Evolutionary conservation across 306 rosid genomes (phyloP).

Genomic region (Medicago truncatula): MtrunA17r5.0-ANR NC_053043.1:12053001-12053500

Average conservation of each 20-base stretch:
- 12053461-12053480: slow-evolving; percentile 21
- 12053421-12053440: slow-evolving; percentile 8
- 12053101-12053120: slow-evolving; percentile 11
- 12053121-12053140: slow-evolving; percentile 9
- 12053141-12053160: not conserved
- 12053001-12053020: slow-evolving; percentile 19
- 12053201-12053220: no score
- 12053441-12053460: not conserved
- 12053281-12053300: no score
- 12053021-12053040: slow-evolving; percentile 16
- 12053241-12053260: no score
- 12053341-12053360: no score
- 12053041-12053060: slow-evolving; percentile 15
- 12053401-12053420: no score
- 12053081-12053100: slow-evolving; percentile 4
- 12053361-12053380: no score
- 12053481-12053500: slow-evolving; percentile 23
- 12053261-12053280: no score
- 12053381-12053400: no score
- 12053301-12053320: no score
- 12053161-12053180: slow-evolving; percentile 23
- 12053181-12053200: slow-evolving; percentile 1
- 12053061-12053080: slow-evolving; percentile 17
- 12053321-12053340: no score
- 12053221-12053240: no score